phyloP scores from a whole-genome alignment of 2,329 filamentous ascomycete genomes.

The Rasamsonia emersonii region DNA sequence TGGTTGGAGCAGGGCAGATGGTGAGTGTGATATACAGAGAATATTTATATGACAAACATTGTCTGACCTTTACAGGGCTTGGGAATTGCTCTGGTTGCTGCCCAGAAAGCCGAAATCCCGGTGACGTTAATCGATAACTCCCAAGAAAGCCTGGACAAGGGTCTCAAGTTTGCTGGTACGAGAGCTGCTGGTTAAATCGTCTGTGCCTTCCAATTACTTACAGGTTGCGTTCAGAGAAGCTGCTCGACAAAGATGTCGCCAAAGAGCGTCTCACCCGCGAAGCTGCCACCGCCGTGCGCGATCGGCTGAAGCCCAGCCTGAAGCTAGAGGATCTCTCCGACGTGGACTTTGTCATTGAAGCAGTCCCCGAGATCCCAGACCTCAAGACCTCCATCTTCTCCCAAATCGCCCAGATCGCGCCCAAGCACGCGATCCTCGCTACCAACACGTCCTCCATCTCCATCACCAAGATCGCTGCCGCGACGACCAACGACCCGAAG shows the following conservation, averaged over 20 bases:
- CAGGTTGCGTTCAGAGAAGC: conserved; percentile 56
- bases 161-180: conserved; percentile 76
- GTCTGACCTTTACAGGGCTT: conserved; percentile 56
- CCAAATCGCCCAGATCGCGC: conserved; percentile 70
- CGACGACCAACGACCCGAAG: conserved; percentile 67
- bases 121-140: conserved; percentile 81
- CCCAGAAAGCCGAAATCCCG: conserved; percentile 70
- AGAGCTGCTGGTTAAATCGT: too few relatives aligned
- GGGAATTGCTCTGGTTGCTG: conserved; percentile 90
- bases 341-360: conserved; percentile 97
- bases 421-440: conserved; percentile 78
- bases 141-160: conserved; percentile 78
- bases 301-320: conserved; percentile 60
- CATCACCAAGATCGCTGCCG: conserved; percentile 89
- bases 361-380: conserved; percentile 81
- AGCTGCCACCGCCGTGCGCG: conserved; percentile 64
- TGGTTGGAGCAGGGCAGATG: conserved; percentile 95
- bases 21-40: conserved; percentile 45
- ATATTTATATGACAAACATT: too few relatives aligned
- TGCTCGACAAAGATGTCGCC: conserved; percentile 83
- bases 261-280: conserved; percentile 80
- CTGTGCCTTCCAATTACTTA: too few relatives aligned
- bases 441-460: conserved; percentile 99
- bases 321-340: conserved; percentile 66
- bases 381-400: conserved; percentile 85